These are phyloP conservation scores for Didymella pomorum DNA, from an alignment of 2,329 filamentous ascomycete species.

Conservation along the genomic window DNA sequence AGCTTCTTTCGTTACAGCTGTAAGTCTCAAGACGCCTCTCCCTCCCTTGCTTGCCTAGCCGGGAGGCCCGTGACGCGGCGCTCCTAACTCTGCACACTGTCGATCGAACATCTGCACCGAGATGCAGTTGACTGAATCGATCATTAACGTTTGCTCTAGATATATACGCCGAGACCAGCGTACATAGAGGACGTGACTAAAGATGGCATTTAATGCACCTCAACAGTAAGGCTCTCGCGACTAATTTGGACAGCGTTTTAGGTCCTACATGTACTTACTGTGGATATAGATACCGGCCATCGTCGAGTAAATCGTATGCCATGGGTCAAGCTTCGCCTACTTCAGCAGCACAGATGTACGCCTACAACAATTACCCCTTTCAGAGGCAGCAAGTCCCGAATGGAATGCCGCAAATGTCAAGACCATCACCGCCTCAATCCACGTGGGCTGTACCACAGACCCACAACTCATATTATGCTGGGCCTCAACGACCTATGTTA, in stretches of 20 bases:
- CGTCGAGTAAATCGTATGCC: slow-evolving; percentile 47
- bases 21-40: slow-evolving; percentile 36
- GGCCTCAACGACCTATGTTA: slow-evolving; percentile 31
- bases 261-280: slow-evolving; percentile 30
- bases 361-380: slow-evolving; percentile 39
- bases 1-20: slow-evolving; percentile 22
- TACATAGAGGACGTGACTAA: slow-evolving; percentile 40
- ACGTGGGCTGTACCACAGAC: slow-evolving; percentile 47
- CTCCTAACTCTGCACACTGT: slow-evolving; percentile 33
- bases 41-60: slow-evolving; percentile 38
- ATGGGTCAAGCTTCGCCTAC: slow-evolving; percentile 42
- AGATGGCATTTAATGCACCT: slow-evolving; percentile 55
- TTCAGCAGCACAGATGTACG: slow-evolving; percentile 48
- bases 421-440: slow-evolving; percentile 45
- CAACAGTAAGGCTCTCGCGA: slow-evolving; percentile 46
- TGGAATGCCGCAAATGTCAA: slow-evolving; percentile 39
- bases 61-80: slow-evolving; percentile 28
- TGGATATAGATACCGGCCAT: slow-evolving; percentile 47
- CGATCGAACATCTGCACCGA: slow-evolving; percentile 26
- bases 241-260: slow-evolving; percentile 12
- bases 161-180: slow-evolving; percentile 31
- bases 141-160: slow-evolving; percentile 40
- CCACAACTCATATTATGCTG: slow-evolving; percentile 44
- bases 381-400: slow-evolving; percentile 36
- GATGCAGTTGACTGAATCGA: slow-evolving; percentile 31